A percentile compares a stretch with the other conserved stretches of the same genome.
Evolutionary conservation across 2,329 filamentous ascomycete species (phyloP).

Genomic region (Simplicillium sp.): DNA sequence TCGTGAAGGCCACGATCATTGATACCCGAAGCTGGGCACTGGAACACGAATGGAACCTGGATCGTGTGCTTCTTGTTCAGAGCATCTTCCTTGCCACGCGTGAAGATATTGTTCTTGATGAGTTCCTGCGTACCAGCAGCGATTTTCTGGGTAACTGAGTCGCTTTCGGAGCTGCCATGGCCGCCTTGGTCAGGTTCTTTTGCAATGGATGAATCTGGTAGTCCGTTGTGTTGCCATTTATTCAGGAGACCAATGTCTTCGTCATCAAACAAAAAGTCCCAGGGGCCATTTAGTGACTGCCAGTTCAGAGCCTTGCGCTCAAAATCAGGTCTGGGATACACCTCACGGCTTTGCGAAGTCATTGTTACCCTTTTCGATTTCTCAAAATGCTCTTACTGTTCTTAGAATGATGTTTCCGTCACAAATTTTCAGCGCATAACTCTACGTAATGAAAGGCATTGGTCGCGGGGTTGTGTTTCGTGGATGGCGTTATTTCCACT

Average conservation of each 20-base stretch:
- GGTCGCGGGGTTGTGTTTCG: too few species aligned
- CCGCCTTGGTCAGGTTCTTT: conserved; percentile 12
- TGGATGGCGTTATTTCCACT: too few species aligned
- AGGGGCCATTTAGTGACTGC: conserved; percentile 52
- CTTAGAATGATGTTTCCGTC: too few species aligned
- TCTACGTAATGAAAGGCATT: too few species aligned
- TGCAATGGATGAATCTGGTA: conserved; percentile 27
- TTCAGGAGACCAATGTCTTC: conserved; percentile 43
- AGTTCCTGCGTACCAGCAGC: conserved; percentile 37
- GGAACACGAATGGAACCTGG: conserved; percentile 56
- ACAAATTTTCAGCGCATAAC: too few species aligned
- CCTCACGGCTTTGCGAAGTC: conserved; percentile 5
- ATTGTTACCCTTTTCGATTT: conserved; percentile 3
- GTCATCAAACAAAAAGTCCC: conserved; percentile 59
- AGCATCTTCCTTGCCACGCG: conserved; percentile 15
- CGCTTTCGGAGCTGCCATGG: conserved; percentile 24
- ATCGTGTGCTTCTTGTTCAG: conserved; percentile 41
- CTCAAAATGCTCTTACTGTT: too few species aligned
- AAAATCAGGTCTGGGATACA: conserved; percentile 59
- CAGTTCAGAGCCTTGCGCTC: conserved; percentile 44
- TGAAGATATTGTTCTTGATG: conserved; percentile 33
- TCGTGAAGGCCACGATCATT: conserved; percentile 53
- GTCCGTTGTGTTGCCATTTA: conserved; percentile 42
- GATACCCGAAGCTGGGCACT: conserved; percentile 53
- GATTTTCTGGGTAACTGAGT: conserved; percentile 31